phyloP scores from a whole-genome alignment of 441 rosid species.

The Monsonia emarginata region DNA sequence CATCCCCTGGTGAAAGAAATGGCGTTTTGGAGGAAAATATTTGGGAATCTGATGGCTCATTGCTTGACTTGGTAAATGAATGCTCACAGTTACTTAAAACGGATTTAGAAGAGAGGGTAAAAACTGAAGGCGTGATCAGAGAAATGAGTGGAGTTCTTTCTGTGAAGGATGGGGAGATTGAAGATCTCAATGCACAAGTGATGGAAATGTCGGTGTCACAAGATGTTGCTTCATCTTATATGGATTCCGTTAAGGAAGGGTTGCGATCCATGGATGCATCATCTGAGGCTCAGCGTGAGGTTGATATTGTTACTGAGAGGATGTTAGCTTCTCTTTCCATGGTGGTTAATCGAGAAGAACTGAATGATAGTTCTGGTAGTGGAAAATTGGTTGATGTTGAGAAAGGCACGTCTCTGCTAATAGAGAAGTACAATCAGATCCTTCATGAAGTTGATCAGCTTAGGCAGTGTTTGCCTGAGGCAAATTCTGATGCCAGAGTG shows the following conservation, averaged over 20 bases:
- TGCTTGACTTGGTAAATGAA: constrained; percentile 30
- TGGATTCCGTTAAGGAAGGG: constrained; percentile 6
- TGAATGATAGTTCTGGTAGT: constrained; percentile 41
- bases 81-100: constrained; percentile 41
- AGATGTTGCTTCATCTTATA: constrained; percentile 10
- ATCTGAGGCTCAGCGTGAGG: constrained; percentile 15
- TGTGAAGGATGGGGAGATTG: constrained; percentile 48
- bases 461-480: constrained; percentile 51
- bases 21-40: constrained; percentile 4
- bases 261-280: neutral
- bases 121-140: constrained; percentile 30
- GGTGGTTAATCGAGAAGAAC: constrained; percentile 50
- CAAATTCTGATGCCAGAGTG: constrained; percentile 29
- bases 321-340: constrained; percentile 44
- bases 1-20: constrained; percentile 22
- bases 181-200: constrained; percentile 44
- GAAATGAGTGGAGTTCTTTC: constrained; percentile 31
- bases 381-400: constrained; percentile 52
- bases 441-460: constrained; percentile 57
- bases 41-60: constrained; percentile 13
- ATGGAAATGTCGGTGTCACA: constrained; percentile 30
- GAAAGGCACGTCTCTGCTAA: constrained; percentile 35
- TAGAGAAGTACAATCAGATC: constrained; percentile 53
- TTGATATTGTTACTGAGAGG: constrained; percentile 49
- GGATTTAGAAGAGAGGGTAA: constrained; percentile 35